Percentiles rank a stretch among this genome's conserved stretches.
Conservation (phyloP, 805 yeast species). For the Candida ficus region DNA sequence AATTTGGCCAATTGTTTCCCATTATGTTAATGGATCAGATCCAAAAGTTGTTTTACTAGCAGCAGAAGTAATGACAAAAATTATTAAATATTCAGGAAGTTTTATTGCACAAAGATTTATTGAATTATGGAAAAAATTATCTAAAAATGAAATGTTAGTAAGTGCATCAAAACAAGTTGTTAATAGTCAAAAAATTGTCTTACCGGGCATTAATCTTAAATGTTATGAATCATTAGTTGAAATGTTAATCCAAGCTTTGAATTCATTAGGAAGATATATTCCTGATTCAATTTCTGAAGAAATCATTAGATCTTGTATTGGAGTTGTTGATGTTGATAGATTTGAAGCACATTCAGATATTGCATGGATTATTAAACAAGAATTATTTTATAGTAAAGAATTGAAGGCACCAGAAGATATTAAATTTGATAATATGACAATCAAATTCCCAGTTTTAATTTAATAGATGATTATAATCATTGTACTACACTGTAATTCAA, state of each 20-base stretch:
- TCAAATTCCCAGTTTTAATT: neutral
- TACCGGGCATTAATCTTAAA: conserved; percentile 21
- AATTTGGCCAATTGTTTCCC: conserved; percentile 43
- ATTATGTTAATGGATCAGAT: conserved; percentile 14
- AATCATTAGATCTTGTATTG: conserved; percentile 19
- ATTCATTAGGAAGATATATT: conserved; percentile 17
- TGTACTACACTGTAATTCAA: too few relatives aligned
- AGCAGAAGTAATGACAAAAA: conserved; percentile 21
- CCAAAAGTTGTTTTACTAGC: conserved; percentile 27
- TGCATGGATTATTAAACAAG: conserved; percentile 23
- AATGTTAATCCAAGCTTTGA: conserved; percentile 18
- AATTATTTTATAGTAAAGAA: conserved; percentile 2
- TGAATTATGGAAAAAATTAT: conserved; percentile 37
- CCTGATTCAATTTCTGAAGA: conserved; percentile 20
- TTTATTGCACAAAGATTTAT: conserved; percentile 43
- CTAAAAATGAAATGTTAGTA: conserved; percentile 11
- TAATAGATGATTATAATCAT: too few relatives aligned
- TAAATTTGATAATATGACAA: too few relatives aligned
- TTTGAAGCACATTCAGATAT: conserved; percentile 21
- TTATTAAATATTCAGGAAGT: conserved; percentile 36
- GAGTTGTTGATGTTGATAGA: conserved; percentile 12
- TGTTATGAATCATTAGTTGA: conserved; percentile 17
- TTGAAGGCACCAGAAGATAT: neutral
- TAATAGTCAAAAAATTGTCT: conserved; percentile 10
- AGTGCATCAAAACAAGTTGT: conserved; percentile 9